A percentile compares a stretch with the other conserved stretches of the same genome.
These are phyloP conservation scores for Russula sp. DNA, from an alignment of 768 basidiomycete genomes.

Conservation along the genomic window DNA sequence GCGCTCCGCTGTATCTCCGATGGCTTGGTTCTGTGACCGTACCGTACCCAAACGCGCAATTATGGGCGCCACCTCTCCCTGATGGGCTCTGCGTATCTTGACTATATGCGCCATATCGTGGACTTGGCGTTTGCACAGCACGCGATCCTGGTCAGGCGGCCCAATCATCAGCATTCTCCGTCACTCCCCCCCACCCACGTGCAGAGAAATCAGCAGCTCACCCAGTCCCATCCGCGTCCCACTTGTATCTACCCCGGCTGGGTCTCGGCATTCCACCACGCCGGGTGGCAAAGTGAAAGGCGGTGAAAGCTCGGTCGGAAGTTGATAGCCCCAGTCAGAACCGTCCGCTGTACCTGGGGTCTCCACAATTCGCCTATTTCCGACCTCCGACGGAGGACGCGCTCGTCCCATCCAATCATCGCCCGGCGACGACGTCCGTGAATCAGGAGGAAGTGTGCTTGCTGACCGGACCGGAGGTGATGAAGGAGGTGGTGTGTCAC, in stretches of 20 bases:
- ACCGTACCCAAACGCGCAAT: conserved; percentile 17
- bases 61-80: conserved; percentile 17
- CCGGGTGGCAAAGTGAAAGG: conserved; percentile 19
- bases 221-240: conserved; percentile 14
- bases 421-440: conserved; percentile 12
- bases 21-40: conserved; percentile 16
- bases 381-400: conserved; percentile 19
- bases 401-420: conserved; percentile 19
- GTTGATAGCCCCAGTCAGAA: conserved; percentile 20
- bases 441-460: conserved; percentile 19
- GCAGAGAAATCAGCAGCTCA: background rate
- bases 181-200: background rate
- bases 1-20: conserved; percentile 21
- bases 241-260: conserved; percentile 13
- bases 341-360: conserved; percentile 9
- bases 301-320: conserved; percentile 21
- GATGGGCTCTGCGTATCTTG: conserved; percentile 19
- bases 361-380: conserved; percentile 18
- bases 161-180: background rate
- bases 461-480: conserved; percentile 16
- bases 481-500: conserved; percentile 17
- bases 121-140: conserved; percentile 17
- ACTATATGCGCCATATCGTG: conserved; percentile 8
- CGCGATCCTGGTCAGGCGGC: conserved; percentile 9
- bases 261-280: conserved; percentile 18